phyloP scores from a whole-genome alignment of 345 rosid genomes.

The Mallotus nudiflorus region DNA sequence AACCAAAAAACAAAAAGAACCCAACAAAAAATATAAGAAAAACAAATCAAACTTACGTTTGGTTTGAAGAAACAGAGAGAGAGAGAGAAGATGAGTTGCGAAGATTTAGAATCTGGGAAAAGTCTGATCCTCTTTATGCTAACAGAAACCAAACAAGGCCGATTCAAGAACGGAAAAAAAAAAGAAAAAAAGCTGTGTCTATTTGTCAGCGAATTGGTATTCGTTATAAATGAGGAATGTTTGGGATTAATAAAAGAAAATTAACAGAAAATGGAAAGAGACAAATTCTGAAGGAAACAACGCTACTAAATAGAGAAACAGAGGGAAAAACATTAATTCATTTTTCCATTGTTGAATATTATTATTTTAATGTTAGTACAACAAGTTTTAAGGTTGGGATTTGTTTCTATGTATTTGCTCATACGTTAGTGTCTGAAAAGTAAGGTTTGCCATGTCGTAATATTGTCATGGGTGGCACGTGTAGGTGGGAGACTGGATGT shows the following conservation, averaged over 20 bases:
- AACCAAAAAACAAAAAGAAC: neutral
- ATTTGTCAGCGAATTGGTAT: neutral
- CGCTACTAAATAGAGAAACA: neutral
- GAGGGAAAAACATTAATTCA: neutral
- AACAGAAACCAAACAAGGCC: conserved; percentile 5
- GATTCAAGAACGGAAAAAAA: neutral
- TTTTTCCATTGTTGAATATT: neutral
- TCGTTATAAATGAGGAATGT: conserved; percentile 2
- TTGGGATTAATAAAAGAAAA: neutral
- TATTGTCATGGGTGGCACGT: too few relatives aligned
- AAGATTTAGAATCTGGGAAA: neutral
- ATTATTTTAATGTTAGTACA: neutral
- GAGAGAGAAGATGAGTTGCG: neutral
- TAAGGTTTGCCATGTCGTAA: neutral
- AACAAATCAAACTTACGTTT: neutral
- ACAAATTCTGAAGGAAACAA: neutral
- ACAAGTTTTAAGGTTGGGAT: neutral
- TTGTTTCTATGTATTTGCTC: neutral
- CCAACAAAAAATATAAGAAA: too few relatives aligned
- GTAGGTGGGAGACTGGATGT: neutral
- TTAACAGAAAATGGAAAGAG: neutral
- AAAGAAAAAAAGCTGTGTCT: neutral
- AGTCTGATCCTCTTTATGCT: neutral
- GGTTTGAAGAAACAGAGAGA: neutral
- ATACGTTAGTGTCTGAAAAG: too few relatives aligned